phyloP scores from a whole-genome alignment of 768 basidiomycete genomes.

The Chlorophyllum brunneum region DNA sequence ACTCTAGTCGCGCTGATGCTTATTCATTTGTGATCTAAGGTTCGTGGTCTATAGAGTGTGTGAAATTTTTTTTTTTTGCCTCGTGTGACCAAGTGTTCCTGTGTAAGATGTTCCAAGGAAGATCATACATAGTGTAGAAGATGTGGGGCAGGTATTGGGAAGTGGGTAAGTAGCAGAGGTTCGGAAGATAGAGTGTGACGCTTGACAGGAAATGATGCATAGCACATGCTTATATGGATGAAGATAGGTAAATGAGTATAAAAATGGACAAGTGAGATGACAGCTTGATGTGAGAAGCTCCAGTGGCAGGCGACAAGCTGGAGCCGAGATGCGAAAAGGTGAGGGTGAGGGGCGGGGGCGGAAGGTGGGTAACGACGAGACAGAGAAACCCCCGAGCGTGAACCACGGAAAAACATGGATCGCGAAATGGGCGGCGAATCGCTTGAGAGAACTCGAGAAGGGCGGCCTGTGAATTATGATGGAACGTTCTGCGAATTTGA shows the following conservation, averaged over 20 bases:
- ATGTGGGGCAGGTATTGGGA: too few relatives aligned
- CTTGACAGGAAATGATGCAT: background rate
- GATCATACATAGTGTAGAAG: too few relatives aligned
- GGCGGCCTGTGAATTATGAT: background rate
- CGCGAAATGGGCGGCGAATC: background rate
- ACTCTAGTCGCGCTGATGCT: too few relatives aligned
- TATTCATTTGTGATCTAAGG: too few relatives aligned
- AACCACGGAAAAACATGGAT: background rate
- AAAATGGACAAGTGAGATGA: slow-evolving; percentile 1
- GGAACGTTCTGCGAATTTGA: background rate
- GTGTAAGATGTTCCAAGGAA: too few relatives aligned
- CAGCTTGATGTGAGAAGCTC: background rate
- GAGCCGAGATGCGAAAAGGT: background rate
- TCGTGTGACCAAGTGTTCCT: too few relatives aligned
- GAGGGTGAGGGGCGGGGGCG: background rate
- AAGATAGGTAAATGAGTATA: background rate
- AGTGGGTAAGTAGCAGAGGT: too few relatives aligned
- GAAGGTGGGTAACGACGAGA: background rate
- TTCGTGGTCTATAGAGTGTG: too few relatives aligned
- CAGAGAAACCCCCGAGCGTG: background rate
- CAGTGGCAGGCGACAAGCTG: background rate
- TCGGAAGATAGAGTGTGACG: background rate
- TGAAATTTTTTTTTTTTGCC: too few relatives aligned
- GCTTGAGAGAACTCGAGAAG: background rate
- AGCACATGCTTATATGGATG: background rate